Evolutionary conservation across 2,329 filamentous ascomycete species (phyloP).

Genomic region (Hypoxylon rubiginosum): DNA sequence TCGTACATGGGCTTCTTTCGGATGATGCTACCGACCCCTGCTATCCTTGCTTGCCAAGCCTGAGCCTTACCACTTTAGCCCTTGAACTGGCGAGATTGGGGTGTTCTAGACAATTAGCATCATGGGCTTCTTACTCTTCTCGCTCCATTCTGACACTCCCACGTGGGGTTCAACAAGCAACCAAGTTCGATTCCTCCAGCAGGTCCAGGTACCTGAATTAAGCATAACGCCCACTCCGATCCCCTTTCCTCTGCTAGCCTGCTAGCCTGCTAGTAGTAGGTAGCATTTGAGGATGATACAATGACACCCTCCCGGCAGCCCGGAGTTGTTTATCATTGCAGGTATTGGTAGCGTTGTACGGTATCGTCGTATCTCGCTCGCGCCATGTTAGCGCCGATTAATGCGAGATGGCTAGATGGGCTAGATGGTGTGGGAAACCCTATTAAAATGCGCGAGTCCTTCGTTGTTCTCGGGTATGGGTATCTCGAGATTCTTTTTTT

Average conservation of each 20-base stretch:
- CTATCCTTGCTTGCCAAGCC: neutral
- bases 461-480: constrained; percentile 13
- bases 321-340: constrained; percentile 18
- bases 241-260: neutral
- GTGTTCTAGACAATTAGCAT: neutral
- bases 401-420: constrained; percentile 3
- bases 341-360: constrained; percentile 7
- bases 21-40: neutral
- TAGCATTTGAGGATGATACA: constrained; percentile 10
- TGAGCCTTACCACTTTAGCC: neutral
- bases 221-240: neutral
- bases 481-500: constrained; percentile 15
- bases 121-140: neutral
- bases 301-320: constrained; percentile 7
- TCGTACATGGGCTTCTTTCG: neutral
- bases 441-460: constrained; percentile 25
- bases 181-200: neutral
- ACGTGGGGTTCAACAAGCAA: neutral
- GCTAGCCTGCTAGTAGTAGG: constrained; percentile 1
- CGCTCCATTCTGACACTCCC: neutral
- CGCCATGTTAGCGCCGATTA: constrained; percentile 2
- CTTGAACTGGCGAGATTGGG: neutral
- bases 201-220: too few species aligned
- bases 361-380: constrained; percentile 20
- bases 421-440: constrained; percentile 14